These are phyloP conservation scores for Aegilops sharonensis DNA, from an alignment of 176 grass and related monocot species.

Conservation along the genomic window DNA sequence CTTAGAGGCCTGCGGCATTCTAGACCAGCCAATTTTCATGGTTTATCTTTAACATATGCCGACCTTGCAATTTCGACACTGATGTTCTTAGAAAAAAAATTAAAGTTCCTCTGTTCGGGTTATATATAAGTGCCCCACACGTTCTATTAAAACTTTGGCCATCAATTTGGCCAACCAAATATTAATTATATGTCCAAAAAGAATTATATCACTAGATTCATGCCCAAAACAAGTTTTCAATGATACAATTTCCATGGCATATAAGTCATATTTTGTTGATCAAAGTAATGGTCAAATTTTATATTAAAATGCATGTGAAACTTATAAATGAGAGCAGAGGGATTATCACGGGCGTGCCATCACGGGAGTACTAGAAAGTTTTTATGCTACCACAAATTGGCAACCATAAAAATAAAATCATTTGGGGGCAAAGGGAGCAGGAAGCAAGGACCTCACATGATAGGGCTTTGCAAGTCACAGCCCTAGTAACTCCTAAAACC, in stretches of 20 bases:
- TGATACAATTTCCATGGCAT: too few species aligned
- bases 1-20: background rate
- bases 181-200: too few species aligned
- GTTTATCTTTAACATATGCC: background rate
- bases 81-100: background rate
- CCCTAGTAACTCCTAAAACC: conserved; percentile 20
- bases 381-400: background rate
- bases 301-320: too few species aligned
- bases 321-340: too few species aligned
- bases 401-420: background rate
- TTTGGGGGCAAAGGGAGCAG: background rate
- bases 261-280: too few species aligned
- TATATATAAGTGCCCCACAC: too few species aligned
- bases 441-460: conserved; percentile 27
- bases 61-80: background rate
- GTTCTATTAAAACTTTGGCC: too few species aligned
- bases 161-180: too few species aligned
- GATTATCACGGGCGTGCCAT: background rate
- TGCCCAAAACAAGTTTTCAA: too few species aligned
- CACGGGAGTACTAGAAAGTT: background rate
- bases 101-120: too few species aligned
- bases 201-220: too few species aligned
- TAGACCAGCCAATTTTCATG: background rate
- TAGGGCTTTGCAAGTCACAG: background rate
- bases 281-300: too few species aligned